Percentiles rank a stretch among this genome's conserved stretches.
These are phyloP conservation scores for Rhizopogon salebrosus DNA, from an alignment of 768 basidiomycete species.

Conservation along the genomic window DNA sequence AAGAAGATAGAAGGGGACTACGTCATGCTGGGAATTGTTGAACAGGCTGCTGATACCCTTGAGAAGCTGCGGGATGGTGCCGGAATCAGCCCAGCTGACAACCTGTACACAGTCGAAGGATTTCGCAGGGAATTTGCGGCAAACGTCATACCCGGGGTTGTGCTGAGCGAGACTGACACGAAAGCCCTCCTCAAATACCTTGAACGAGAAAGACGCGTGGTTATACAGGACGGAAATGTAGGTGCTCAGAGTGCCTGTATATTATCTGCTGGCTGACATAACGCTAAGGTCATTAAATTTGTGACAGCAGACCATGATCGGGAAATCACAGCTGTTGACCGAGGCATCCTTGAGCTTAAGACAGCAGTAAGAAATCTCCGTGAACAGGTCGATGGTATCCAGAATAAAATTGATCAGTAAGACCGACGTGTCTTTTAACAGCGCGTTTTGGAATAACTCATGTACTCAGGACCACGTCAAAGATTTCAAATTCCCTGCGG, in stretches of 20 bases:
- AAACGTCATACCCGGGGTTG: conserved; percentile 33
- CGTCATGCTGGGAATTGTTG: conserved; percentile 60
- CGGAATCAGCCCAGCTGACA: conserved; percentile 46
- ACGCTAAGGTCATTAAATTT: conserved; percentile 76
- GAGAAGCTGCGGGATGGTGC: conserved; percentile 32
- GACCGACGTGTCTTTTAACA: conserved; percentile 12
- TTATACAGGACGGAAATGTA: conserved; percentile 69
- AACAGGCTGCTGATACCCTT: conserved; percentile 59
- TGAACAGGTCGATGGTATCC: conserved; percentile 62
- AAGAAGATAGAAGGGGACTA: conserved; percentile 65
- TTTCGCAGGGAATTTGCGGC: conserved; percentile 58
- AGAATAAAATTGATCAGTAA: conserved; percentile 70
- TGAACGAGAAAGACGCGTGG: conserved; percentile 62
- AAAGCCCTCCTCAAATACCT: conserved; percentile 73
- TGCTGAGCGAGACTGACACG: conserved; percentile 58
- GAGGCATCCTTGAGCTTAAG: conserved; percentile 77
- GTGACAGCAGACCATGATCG: conserved; percentile 31
- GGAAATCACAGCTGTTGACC: conserved; percentile 72
- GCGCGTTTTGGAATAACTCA: not conserved
- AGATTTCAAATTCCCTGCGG: conserved; percentile 59
- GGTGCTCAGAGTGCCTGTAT: conserved; percentile 14
- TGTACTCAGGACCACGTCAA: conserved; percentile 52
- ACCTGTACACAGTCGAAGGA: conserved; percentile 52
- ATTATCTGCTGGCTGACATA: not conserved
- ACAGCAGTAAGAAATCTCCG: conserved; percentile 62